Evolutionary conservation across 495 filamentous ascomycete genomes (phyloP).

Genomic region (Penicillium crystallinum): DNA sequence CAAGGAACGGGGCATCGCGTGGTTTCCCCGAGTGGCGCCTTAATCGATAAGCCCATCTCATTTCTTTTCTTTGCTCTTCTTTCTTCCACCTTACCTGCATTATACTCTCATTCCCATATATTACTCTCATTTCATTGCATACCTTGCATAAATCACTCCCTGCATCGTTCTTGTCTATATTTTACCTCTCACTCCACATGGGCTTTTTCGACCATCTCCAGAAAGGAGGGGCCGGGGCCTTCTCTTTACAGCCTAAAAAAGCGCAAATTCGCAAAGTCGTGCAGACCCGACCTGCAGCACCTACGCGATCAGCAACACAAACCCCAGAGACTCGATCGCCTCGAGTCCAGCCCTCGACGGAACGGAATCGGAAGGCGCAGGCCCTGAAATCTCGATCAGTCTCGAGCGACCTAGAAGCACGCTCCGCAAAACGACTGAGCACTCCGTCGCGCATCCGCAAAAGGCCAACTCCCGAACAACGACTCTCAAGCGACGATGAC

Average conservation of each 20-base stretch:
- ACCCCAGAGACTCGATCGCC: conserved; percentile 18
- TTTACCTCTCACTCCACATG: conserved; percentile 28
- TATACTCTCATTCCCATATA: conserved; percentile 15
- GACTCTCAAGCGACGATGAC: conserved; percentile 48
- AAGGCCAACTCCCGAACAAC: conserved; percentile 42
- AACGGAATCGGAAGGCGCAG: conserved; percentile 26
- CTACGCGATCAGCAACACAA: conserved; percentile 27
- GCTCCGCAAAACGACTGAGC: conserved; percentile 32
- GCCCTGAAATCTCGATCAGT: conserved; percentile 29
- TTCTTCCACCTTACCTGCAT: conserved; percentile 2
- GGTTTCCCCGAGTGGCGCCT: conserved; percentile 26
- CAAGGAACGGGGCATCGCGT: conserved; percentile 6
- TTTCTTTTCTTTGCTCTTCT: conserved; percentile 6
- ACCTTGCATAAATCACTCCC: conserved; percentile 6
- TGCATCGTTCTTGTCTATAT: conserved; percentile 22
- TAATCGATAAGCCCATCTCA: conserved; percentile 23
- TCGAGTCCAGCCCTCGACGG: conserved; percentile 19
- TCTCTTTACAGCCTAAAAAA: conserved; percentile 47
- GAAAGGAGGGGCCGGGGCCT: conserved; percentile 45
- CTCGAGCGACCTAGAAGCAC: conserved; percentile 28
- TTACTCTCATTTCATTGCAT: conserved; percentile 11
- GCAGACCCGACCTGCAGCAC: conserved; percentile 32
- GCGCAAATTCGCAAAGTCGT: conserved; percentile 46
- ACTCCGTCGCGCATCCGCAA: conserved; percentile 39
- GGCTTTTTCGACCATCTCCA: conserved; percentile 54